Conservation (phyloP, 768 basidiomycete species). For the Collybiopsis luxurians region DNA sequence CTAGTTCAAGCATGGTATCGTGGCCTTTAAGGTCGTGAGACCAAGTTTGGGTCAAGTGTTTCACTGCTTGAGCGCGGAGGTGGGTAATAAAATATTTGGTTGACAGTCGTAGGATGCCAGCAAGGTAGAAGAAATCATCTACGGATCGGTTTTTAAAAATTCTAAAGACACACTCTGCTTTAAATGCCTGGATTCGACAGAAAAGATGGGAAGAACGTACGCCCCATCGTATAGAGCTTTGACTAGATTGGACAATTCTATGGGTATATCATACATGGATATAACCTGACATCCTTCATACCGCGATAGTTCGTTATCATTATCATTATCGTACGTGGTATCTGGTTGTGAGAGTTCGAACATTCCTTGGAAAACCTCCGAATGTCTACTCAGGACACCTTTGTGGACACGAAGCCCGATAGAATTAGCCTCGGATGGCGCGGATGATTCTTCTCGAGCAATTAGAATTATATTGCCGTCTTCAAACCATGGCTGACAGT, state of each 20-base stretch:
- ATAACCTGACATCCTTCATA: conserved; percentile 49
- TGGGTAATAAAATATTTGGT: conserved; percentile 58
- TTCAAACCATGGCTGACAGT: conserved; percentile 54
- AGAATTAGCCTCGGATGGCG: conserved; percentile 18
- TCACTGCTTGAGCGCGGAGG: conserved; percentile 50
- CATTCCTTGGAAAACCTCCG: conserved; percentile 56
- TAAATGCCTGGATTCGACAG: background rate
- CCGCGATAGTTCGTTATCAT: background rate
- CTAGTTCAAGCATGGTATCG: conserved; percentile 52
- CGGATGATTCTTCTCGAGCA: conserved; percentile 30
- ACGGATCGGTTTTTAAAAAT: conserved; percentile 35
- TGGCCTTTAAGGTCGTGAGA: conserved; percentile 51
- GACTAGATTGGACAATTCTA: conserved; percentile 48
- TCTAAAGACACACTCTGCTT: conserved; percentile 16
- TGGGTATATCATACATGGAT: conserved; percentile 48
- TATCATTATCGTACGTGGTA: conserved; percentile 27
- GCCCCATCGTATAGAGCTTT: conserved; percentile 55
- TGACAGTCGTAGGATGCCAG: conserved; percentile 54
- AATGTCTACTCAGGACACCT: conserved; percentile 49
- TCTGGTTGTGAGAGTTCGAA: conserved; percentile 44
- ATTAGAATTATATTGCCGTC: conserved; percentile 58
- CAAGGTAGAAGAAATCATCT: conserved; percentile 55
- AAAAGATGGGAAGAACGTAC: conserved; percentile 31
- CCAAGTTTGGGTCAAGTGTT: conserved; percentile 49
- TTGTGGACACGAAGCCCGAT: conserved; percentile 53